Evolutionary conservation across 2,329 filamentous ascomycete species (phyloP).

Genomic region (Xylaria polymorpha): DNA sequence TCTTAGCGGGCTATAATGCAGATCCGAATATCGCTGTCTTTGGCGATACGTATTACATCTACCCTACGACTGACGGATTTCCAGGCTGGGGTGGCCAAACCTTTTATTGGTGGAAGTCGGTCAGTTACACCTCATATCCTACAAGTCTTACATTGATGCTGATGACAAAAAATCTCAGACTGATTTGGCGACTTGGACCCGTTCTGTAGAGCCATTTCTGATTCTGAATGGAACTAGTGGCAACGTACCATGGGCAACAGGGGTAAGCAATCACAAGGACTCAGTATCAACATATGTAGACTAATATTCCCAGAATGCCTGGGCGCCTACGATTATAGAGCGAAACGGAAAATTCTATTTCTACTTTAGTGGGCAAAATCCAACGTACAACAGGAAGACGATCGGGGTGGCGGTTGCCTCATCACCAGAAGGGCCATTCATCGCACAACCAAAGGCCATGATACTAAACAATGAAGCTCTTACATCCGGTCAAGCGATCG

Average conservation of each 20-base stretch:
- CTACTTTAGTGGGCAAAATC: slow-evolving; percentile 67
- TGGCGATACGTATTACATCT: slow-evolving; percentile 59
- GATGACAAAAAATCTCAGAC: slow-evolving; percentile 20
- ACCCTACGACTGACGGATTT: slow-evolving; percentile 60
- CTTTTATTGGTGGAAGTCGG: slow-evolving; percentile 62
- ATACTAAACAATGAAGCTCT: slow-evolving; percentile 62
- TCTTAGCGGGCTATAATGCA: slow-evolving; percentile 42
- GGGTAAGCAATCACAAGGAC: slow-evolving; percentile 46
- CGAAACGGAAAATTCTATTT: slow-evolving; percentile 73
- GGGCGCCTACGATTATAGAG: slow-evolving; percentile 72
- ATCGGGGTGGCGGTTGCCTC: slow-evolving; percentile 70
- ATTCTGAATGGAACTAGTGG: slow-evolving; percentile 58
- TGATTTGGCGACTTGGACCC: slow-evolving; percentile 57
- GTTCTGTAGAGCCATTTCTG: slow-evolving; percentile 56
- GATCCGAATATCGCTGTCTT: slow-evolving; percentile 53
- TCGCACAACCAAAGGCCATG: slow-evolving; percentile 64
- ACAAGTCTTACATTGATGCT: neutral
- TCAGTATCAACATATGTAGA: neutral
- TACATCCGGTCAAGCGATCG: slow-evolving; percentile 62
- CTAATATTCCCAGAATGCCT: slow-evolving; percentile 60
- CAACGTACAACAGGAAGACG: slow-evolving; percentile 66
- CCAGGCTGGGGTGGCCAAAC: slow-evolving; percentile 58
- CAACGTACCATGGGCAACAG: slow-evolving; percentile 72
- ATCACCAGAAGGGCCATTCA: slow-evolving; percentile 70
- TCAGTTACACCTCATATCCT: slow-evolving; percentile 17